phyloP scores from a whole-genome alignment of 1,139 yeast species.

The Sugiyamaella neomexicana region DNA sequence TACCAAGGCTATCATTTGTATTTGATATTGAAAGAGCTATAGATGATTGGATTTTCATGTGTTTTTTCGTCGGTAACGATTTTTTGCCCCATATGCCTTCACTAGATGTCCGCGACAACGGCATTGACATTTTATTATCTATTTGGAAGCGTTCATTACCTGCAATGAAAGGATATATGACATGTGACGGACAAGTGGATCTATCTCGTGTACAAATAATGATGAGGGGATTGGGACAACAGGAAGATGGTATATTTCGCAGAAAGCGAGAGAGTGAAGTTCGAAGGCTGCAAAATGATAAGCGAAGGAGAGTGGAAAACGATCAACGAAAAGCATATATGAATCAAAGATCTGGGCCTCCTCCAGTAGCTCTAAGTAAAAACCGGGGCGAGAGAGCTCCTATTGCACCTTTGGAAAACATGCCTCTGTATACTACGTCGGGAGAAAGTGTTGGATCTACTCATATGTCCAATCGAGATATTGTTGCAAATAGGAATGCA shows the following conservation, averaged over 20 bases:
- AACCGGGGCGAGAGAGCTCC: slow-evolving; percentile 69
- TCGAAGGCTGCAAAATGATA: slow-evolving; percentile 61
- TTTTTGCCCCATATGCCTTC: slow-evolving; percentile 96
- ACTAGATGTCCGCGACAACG: slow-evolving; percentile 90
- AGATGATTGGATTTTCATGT: slow-evolving; percentile 99
- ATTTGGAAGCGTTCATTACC: slow-evolving; percentile 83
- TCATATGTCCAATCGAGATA: slow-evolving; percentile 66
- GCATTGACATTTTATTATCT: slow-evolving; percentile 75
- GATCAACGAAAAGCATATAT: slow-evolving; percentile 25
- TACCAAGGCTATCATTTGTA: slow-evolving; percentile 67
- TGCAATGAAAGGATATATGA: slow-evolving; percentile 68
- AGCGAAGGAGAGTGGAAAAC: slow-evolving; percentile 53
- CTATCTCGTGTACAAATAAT: slow-evolving; percentile 73
- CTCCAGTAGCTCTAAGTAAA: slow-evolving; percentile 28
- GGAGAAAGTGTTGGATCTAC: slow-evolving; percentile 71
- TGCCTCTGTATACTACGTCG: slow-evolving; percentile 71
- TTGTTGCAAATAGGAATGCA: slow-evolving; percentile 64
- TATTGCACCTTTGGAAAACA: slow-evolving; percentile 63
- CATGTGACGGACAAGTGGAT: slow-evolving; percentile 84
- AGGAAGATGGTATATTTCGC: slow-evolving; percentile 80
- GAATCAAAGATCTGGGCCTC: slow-evolving; percentile 21
- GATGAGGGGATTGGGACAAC: slow-evolving; percentile 61
- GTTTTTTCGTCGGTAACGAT: slow-evolving; percentile 98
- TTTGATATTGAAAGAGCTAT: slow-evolving; percentile 93
- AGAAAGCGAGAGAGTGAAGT: slow-evolving; percentile 66